These are phyloP conservation scores for Arctium minus DNA, from an alignment of 129 eudicot genomes.

Conservation along the genomic window DNA sequence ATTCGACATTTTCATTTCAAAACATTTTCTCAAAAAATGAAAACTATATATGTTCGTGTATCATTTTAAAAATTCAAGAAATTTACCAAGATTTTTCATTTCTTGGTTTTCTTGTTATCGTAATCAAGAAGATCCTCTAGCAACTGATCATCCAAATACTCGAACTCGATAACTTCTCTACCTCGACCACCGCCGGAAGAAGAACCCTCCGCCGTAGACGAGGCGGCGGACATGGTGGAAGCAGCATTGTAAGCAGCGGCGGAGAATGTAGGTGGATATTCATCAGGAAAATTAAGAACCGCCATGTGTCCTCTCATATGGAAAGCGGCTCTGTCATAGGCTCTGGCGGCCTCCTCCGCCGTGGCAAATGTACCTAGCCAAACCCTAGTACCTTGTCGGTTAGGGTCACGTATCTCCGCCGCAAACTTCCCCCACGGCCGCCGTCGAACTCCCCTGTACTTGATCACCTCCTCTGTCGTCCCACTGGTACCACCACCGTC, in stretches of 20 bases:
- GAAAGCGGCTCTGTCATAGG: constrained; percentile 46
- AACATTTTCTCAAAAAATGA: not conserved
- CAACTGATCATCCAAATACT: constrained; percentile 38
- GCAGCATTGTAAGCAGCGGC: constrained; percentile 24
- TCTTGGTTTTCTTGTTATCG: constrained; percentile 25
- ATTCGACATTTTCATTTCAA: not conserved
- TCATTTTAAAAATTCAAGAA: not conserved
- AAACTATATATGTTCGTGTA: not conserved
- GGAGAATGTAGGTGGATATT: constrained; percentile 37
- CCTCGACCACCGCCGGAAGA: constrained; percentile 3
- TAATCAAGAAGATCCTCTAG: constrained; percentile 54
- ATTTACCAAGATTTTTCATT: constrained; percentile 7
- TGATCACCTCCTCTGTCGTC: constrained; percentile 18
- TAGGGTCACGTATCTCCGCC: constrained; percentile 43
- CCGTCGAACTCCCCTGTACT: constrained; percentile 38
- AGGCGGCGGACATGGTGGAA: not conserved
- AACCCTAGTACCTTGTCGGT: constrained; percentile 25
- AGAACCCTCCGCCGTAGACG: not conserved
- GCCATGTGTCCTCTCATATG: constrained; percentile 46
- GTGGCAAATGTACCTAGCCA: constrained; percentile 56
- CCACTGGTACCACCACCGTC: not conserved
- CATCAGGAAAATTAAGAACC: constrained; percentile 45
- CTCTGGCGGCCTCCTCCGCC: constrained; percentile 55
- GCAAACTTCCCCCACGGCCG: constrained; percentile 55
- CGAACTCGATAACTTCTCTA: constrained; percentile 48